phyloP scores from a whole-genome alignment of 768 basidiomycete species.

The Lactifluus pinguis region DNA sequence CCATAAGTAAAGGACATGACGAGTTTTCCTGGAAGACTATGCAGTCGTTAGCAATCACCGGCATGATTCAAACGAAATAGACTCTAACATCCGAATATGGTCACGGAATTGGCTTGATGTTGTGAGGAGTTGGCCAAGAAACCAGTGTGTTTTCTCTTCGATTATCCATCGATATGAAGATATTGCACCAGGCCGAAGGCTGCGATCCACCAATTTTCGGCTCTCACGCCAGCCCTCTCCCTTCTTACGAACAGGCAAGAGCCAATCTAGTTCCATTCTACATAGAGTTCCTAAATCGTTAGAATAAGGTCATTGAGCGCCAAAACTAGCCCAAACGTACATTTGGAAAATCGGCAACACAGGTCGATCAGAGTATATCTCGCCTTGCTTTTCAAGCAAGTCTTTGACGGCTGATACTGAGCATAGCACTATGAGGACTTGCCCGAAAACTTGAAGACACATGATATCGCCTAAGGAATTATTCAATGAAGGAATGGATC shows the following conservation, averaged over 20 bases:
- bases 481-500: too few species aligned
- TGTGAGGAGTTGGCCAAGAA: neutral
- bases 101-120: neutral
- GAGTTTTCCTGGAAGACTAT: conserved; percentile 1
- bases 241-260: neutral
- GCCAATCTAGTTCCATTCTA: neutral
- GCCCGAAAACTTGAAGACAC: conserved; percentile 31
- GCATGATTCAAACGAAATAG: neutral
- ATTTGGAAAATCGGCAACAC: neutral
- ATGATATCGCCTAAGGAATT: too few species aligned
- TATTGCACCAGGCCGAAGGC: neutral
- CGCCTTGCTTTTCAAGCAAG: conserved; percentile 44
- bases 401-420: conserved; percentile 36
- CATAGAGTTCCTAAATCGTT: neutral
- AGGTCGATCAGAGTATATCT: conserved; percentile 14
- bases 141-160: neutral
- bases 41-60: neutral
- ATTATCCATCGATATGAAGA: neutral
- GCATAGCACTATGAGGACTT: conserved; percentile 41
- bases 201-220: neutral
- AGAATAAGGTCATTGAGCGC: too few species aligned
- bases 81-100: neutral
- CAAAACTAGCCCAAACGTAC: neutral
- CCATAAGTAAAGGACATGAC: conserved; percentile 6
- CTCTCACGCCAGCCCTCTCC: neutral